Evolutionary conservation across 2,329 filamentous ascomycete species (phyloP).

Genomic region (Pseudopyricularia javanii): DNA sequence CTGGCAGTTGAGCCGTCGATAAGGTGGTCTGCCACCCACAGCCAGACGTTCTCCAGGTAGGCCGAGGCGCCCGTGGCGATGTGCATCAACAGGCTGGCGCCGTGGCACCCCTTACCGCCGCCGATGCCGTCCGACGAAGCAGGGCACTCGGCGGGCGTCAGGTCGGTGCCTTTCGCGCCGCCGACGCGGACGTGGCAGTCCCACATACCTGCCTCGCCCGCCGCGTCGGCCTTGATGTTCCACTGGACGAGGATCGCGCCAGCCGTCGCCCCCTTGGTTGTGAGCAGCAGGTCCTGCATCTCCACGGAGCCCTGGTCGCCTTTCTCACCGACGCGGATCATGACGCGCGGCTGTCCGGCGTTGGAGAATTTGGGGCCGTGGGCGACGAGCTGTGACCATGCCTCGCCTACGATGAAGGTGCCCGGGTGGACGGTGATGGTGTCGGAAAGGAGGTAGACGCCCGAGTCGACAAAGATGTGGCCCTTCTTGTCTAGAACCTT

Average conservation of each 20-base stretch:
- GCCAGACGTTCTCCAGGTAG: slow-evolving; percentile 43
- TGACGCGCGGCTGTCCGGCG: slow-evolving; percentile 39
- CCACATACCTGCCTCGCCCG: slow-evolving; percentile 18
- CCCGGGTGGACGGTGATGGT: slow-evolving; percentile 43
- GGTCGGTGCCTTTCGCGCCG: slow-evolving; percentile 53
- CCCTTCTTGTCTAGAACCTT: background rate
- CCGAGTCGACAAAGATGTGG: slow-evolving; percentile 8
- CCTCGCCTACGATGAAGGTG: slow-evolving; percentile 56
- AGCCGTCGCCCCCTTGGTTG: slow-evolving; percentile 52
- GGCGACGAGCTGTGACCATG: slow-evolving; percentile 58
- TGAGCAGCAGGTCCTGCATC: slow-evolving; percentile 56
- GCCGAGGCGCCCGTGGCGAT: slow-evolving; percentile 30
- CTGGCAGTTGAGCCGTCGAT: background rate
- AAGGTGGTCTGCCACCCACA: slow-evolving; percentile 54
- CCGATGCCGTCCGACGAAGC: slow-evolving; percentile 24
- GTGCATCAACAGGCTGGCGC: slow-evolving; percentile 40
- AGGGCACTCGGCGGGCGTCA: slow-evolving; percentile 49
- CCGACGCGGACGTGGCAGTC: slow-evolving; percentile 63
- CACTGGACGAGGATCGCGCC: slow-evolving; percentile 62
- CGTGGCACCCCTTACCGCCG: slow-evolving; percentile 44
- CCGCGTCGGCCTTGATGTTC: slow-evolving; percentile 44
- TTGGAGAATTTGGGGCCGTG: slow-evolving; percentile 40
- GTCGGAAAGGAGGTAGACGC: slow-evolving; percentile 24
- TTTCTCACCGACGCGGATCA: slow-evolving; percentile 51
- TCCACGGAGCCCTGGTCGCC: slow-evolving; percentile 54